phyloP scores from a whole-genome alignment of 2,329 filamentous ascomycete species.

The Botrytis fabae region DNA sequence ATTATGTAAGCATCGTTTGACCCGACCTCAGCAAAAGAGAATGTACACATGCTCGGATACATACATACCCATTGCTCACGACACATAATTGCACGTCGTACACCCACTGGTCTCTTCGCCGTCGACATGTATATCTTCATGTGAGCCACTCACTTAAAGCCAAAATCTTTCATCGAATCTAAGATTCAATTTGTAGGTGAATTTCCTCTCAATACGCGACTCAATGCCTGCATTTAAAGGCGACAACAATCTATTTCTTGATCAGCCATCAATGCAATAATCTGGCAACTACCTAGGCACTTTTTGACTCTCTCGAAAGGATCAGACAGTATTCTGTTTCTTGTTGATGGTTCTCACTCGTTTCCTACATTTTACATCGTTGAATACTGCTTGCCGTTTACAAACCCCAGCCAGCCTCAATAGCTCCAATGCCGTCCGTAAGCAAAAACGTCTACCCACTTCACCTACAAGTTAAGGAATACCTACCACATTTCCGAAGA shows the following conservation, averaged over 20 bases:
- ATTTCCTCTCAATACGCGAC: constrained; percentile 4
- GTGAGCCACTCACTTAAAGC: not conserved
- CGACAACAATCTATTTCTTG: not conserved
- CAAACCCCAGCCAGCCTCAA: not conserved
- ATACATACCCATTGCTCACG: no score
- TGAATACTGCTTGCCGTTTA: not conserved
- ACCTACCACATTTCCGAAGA: constrained; percentile 36
- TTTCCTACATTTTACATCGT: not conserved
- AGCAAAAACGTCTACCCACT: not conserved
- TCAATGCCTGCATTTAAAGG: not conserved
- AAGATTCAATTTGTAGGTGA: not conserved
- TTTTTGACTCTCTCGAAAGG: not conserved
- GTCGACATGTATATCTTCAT: not conserved
- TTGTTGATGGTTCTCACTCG: no score
- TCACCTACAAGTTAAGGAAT: not conserved
- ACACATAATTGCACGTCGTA: not conserved
- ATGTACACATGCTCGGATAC: not conserved
- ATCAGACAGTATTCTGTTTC: not conserved
- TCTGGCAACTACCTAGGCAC: not conserved
- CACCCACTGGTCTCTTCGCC: not conserved
- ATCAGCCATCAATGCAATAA: not conserved
- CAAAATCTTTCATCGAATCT: not conserved
- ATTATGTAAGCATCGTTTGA: not conserved
- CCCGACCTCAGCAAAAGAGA: not conserved
- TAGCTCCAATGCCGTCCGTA: not conserved